Evolutionary conservation across 257 asterid species (phyloP), one percentile per base, ranked within the genome.

Genomic region (Petunia secreta): DNA sequence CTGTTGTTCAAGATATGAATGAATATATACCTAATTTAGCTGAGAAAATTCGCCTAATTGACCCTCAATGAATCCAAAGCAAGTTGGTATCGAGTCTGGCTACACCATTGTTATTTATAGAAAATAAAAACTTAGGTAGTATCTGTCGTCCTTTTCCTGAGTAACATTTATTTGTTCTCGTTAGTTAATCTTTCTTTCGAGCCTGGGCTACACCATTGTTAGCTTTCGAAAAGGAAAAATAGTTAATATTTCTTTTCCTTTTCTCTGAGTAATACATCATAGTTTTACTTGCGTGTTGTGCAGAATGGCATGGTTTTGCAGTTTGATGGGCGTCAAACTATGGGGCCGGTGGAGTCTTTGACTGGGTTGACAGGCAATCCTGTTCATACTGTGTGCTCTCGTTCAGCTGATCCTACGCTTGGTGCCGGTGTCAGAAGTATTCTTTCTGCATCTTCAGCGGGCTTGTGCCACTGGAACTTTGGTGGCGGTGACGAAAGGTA

Each of bases 361-460:
- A 67, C 78, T 63, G 97, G 97, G 63, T 84, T 88, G 81, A 86
- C 97, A 4, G 77, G 79, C 82, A 90, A 90, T 79, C 95, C 94
- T 62, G 82, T 94, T 82, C 99, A 96, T 81, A 83, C 97, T 14
- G 59, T 96, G 36, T 83, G 84, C 83, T 87, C 96, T 67, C 89
- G 91, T 85, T 76, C 91, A 80, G 80, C 87, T 11, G 81, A 85
- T 83, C 78, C 87, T 43, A 67, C 91, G 80, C 73, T 68, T 66
- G 55, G 79, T 82, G 73, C 89, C 41, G 89, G 92, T 73, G 46
- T 55, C 50, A 88, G 89, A 85, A 87, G 94, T 71, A 87, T 94
- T 81, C 90, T 96, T 75, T 87, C 93, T 81, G 98, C 99, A 80
- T 96, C 99, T 67, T 92, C 99, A 50, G 88, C 81, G 84, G 99